Evolutionary conservation across 345 rosid genomes (phyloP), one percentile per base, ranked within the genome.

Genomic region (Hibiscus tridactylites): DNA sequence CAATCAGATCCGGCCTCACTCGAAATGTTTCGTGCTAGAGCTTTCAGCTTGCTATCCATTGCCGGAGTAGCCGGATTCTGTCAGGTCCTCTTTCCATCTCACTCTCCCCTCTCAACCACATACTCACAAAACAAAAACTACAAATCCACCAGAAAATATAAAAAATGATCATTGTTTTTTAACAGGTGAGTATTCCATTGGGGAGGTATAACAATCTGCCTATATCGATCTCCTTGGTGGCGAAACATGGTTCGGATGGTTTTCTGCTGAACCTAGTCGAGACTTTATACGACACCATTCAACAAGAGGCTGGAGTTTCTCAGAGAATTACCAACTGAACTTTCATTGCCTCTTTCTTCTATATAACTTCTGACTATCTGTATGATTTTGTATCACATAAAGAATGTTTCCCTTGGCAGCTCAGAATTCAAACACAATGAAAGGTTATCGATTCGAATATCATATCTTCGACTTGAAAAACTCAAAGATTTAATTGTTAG

Each of bases 1-100:
- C 81, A 87, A 24, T 81, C 81, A 35, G 87, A 91, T 72, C 68
- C 86, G 63, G 66, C 78, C 1, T 63, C 82, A 37, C 79, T 88
- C 21, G 95, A 91, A 77, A 57, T 73, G 9, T 82, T 84, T 74
- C 77, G 85, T 15, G 84, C 77, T 33, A 82, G 85, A 83, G 88
- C 96, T 61, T 91, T 86, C 39, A 83, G 91, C 81, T 84, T 91
- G 81, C 85, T 88, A 49, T 88, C 95, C 3, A 77, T 94, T 56
- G 87, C 91, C 11, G 96, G 93, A 35, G 86, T 90, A 58, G 92
- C 99, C 16, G 97, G 99, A 75, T 87, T 86, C 79, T 95, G 97
- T 78, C 98, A 90, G 97, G 97, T 86, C 8, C 42, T 66, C 13
- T 50, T 28, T 49, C 24, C 28, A 21, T 56, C 28, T 56, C 37